phyloP scores from a whole-genome alignment of 1,284 basidiomycete species.

The Neolentinus lepideus region DNA sequence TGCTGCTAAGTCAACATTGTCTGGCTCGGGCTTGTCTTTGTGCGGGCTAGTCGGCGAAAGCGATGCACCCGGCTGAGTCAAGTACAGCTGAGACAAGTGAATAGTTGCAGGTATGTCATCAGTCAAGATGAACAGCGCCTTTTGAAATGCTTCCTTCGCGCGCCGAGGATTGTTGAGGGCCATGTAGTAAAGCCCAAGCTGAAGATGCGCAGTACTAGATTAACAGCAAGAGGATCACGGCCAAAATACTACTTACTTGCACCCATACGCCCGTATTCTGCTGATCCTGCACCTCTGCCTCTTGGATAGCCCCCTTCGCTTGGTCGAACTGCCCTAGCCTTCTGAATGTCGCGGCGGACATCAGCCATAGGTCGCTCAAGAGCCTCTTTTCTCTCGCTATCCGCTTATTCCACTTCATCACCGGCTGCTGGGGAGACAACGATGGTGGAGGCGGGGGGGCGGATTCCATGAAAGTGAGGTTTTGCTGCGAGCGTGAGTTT shows the following conservation, averaged over 20 bases:
- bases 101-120: slow-evolving; percentile 74
- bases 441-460: slow-evolving; percentile 31
- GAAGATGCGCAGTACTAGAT: slow-evolving; percentile 6
- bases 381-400: slow-evolving; percentile 63
- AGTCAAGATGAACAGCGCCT: slow-evolving; percentile 74
- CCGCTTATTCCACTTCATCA: slow-evolving; percentile 35
- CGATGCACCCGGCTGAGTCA: slow-evolving; percentile 32
- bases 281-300: slow-evolving; percentile 88
- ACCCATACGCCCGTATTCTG: slow-evolving; percentile 91
- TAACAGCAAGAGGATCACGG: slow-evolving; percentile 1
- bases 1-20: slow-evolving; percentile 67
- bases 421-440: slow-evolving; percentile 26
- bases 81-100: slow-evolving; percentile 70
- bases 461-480: slow-evolving; percentile 17
- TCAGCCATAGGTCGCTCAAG: slow-evolving; percentile 87
- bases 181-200: slow-evolving; percentile 76
- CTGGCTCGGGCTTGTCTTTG: slow-evolving; percentile 22
- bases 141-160: slow-evolving; percentile 73
- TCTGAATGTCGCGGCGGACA: slow-evolving; percentile 91
- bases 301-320: slow-evolving; percentile 85
- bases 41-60: slow-evolving; percentile 10
- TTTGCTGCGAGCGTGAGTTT: slow-evolving; percentile 28
- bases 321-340: slow-evolving; percentile 86
- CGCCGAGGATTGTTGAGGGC: slow-evolving; percentile 49
- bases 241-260: slow-evolving; percentile 50